A percentile compares a stretch with the other conserved stretches of the same genome.
Conservation (phyloP, 106 monocot species). For the Allium fistulosum region DNA sequence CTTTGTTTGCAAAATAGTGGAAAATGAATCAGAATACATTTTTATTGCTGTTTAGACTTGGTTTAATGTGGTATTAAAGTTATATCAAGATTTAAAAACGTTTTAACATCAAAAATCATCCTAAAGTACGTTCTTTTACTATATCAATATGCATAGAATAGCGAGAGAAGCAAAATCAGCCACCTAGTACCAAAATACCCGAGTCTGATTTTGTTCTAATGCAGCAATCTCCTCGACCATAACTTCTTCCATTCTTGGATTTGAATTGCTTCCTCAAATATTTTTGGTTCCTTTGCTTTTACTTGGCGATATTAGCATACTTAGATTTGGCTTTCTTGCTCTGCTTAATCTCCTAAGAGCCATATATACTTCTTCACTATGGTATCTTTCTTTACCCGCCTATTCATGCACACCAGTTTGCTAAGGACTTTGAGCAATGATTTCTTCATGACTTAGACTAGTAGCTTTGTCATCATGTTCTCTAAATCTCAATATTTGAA, state of each 20-base stretch:
- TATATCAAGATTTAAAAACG: too few relatives aligned
- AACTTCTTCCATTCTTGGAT: not conserved
- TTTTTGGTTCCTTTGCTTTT: not conserved
- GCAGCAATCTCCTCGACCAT: constrained; percentile 14
- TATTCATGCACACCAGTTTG: not conserved
- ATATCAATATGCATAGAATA: too few relatives aligned
- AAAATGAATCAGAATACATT: too few relatives aligned
- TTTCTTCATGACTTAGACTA: not conserved
- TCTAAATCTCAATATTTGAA: too few relatives aligned
- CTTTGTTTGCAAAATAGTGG: too few relatives aligned
- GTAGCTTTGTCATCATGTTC: not conserved
- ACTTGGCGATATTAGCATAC: not conserved
- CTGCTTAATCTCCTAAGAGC: not conserved
- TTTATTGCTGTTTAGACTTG: too few relatives aligned
- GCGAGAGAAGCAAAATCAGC: too few relatives aligned
- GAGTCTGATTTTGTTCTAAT: constrained; percentile 14
- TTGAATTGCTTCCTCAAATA: not conserved
- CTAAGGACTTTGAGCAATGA: not conserved
- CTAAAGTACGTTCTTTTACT: too few relatives aligned
- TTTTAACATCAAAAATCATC: too few relatives aligned
- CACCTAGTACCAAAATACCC: not conserved
- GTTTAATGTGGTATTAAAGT: too few relatives aligned
- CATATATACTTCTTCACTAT: not conserved
- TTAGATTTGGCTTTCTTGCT: not conserved
- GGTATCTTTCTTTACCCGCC: not conserved